These are phyloP conservation scores for Hypoxylon rubiginosum DNA, from an alignment of 2,329 filamentous ascomycete species.

Conservation along the genomic window DNA sequence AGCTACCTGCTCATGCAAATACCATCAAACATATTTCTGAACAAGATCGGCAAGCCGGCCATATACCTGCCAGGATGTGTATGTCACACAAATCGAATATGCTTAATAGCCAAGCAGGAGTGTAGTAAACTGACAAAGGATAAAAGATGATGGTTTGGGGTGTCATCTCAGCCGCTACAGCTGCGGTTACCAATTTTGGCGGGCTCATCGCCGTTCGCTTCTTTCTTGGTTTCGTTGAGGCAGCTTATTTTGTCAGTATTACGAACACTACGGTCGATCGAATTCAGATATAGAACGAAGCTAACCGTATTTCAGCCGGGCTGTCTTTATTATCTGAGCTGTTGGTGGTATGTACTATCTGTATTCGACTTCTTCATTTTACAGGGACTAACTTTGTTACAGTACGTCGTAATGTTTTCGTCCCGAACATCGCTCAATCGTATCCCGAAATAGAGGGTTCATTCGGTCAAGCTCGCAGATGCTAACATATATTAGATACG, in stretches of 20 bases:
- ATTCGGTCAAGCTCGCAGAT: neutral
- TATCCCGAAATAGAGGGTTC: neutral
- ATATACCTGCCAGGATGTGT: constrained; percentile 61
- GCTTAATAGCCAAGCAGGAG: neutral
- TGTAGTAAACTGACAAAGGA: constrained; percentile 29
- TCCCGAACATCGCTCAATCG: neutral
- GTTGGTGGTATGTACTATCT: constrained; percentile 64
- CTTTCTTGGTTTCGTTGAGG: constrained; percentile 60
- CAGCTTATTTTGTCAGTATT: constrained; percentile 59
- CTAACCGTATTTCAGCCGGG: constrained; percentile 57
- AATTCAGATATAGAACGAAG: constrained; percentile 13
- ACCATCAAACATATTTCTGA: constrained; percentile 65
- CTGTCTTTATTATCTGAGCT: constrained; percentile 72
- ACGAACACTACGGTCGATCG: neutral
- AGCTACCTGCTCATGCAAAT: constrained; percentile 66
- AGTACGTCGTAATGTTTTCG: constrained; percentile 29
- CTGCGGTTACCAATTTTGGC: constrained; percentile 53
- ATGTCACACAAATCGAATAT: constrained; percentile 41
- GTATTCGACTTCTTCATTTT: neutral
- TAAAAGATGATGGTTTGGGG: constrained; percentile 64
- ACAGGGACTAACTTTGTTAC: constrained; percentile 20
- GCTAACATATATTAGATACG: constrained; percentile 59
- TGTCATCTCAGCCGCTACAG: constrained; percentile 59
- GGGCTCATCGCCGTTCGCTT: constrained; percentile 59
- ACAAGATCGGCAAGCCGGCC: constrained; percentile 63